Evolutionary conservation across 768 basidiomycete genomes (phyloP), one percentile per base, ranked within the genome.

Genomic region (Pleurotus eryngii): DNA sequence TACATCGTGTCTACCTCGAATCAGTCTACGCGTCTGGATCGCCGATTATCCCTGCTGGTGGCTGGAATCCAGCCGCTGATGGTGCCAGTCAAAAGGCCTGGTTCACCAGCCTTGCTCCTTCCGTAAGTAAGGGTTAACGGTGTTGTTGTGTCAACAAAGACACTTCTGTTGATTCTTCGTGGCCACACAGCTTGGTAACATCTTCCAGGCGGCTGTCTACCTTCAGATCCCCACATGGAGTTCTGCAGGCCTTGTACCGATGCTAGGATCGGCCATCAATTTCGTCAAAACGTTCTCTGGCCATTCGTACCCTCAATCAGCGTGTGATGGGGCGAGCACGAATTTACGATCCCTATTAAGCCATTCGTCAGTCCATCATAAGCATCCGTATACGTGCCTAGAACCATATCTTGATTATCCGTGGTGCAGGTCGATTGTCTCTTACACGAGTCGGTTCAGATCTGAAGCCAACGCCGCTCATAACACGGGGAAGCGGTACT

Each of bases 281-380:
- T 59, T 65, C 24, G 65, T 70, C 46, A 70, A 69, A 55, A 67
- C 69, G 17, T 67, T 73, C 45, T 73, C 71, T 3, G 62, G 68
- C 17, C 71, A 74, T 58, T 74, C 74, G 12, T 73, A 73, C 56
- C 74, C 71, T 24, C 73, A 72, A 60, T 72, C 71, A 14, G 72
- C 73, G 9, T 73, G 73, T 58, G 64, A 65, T 12, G 73, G 73
- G 5, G 69, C 74, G 8, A 66, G 64, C 55, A 74, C 73, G 20
- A 65, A 73, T 56, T 57, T 75, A 22, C 64, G 65, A 20, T 59
- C 59, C 12, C 62, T 76, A 20, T 72, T 73, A 71, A 71, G 67
- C 57, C 74, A 76, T 58, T 63, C 72, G 70, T 72, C 56, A 56
- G 55, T 46, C 6, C 24, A 12, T 26, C n/a, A 42, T 5, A 3